phyloP scores from a whole-genome alignment of 768 basidiomycete genomes.

The Auriscalpium microsporum region DNA sequence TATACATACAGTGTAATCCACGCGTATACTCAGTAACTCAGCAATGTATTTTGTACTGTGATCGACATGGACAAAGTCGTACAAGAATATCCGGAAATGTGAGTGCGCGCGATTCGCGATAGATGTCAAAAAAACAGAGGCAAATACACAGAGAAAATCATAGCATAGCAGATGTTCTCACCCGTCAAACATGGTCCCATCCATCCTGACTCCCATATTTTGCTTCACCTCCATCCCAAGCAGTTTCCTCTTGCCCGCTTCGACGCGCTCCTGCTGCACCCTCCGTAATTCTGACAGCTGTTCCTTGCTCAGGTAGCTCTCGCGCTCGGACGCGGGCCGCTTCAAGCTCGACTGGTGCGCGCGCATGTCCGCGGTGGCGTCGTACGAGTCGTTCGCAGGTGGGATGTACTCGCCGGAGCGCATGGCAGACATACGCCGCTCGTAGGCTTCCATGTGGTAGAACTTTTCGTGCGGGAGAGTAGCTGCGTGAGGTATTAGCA shows the following conservation, averaged over 20 bases:
- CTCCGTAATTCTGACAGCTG: conserved; percentile 74
- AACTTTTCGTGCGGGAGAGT: conserved; percentile 94
- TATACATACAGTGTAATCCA: no score
- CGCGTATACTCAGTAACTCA: no score
- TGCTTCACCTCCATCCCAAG: conserved; percentile 84
- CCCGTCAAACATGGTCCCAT: conserved; percentile 53
- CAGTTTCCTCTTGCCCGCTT: conserved; percentile 78
- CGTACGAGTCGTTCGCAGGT: conserved; percentile 63
- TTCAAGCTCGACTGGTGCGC: conserved; percentile 66
- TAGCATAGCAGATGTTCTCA: conserved; percentile 6
- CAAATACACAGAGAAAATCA: no score
- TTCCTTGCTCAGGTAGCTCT: conserved; percentile 69
- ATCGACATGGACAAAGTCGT: no score
- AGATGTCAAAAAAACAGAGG: no score
- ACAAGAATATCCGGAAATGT: no score
- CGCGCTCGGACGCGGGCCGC: conserved; percentile 54
- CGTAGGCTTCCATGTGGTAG: conserved; percentile 83
- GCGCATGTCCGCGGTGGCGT: conserved; percentile 77
- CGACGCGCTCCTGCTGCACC: conserved; percentile 78
- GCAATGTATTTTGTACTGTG: no score
- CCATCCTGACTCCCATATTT: conserved; percentile 84
- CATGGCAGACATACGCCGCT: conserved; percentile 74
- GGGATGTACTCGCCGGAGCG: conserved; percentile 79
- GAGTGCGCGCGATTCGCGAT: no score
- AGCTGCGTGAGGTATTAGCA: conserved; percentile 34